phyloP scores from a whole-genome alignment of 768 basidiomycete genomes.

The Tylopilus balloui region DNA sequence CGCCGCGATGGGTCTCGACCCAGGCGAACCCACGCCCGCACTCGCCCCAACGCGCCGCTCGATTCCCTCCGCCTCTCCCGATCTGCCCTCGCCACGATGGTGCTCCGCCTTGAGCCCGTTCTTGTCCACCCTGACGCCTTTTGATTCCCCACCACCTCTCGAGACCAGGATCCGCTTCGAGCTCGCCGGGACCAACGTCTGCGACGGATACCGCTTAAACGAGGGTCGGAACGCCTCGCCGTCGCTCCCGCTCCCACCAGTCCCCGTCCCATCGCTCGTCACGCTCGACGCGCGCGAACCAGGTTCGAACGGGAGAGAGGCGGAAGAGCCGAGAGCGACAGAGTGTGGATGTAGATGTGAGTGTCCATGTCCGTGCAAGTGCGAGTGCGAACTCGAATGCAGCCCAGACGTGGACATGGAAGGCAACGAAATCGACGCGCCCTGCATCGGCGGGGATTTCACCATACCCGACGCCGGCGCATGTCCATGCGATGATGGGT shows the following conservation, averaged over 20 bases:
- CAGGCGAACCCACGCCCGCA: conserved; percentile 22
- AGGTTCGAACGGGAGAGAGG: conserved; percentile 19
- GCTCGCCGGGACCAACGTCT: conserved; percentile 60
- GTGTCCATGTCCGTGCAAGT: neutral
- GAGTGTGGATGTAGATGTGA: conserved; percentile 4
- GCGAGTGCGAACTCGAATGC: conserved; percentile 9
- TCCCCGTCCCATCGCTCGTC: conserved; percentile 30
- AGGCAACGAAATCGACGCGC: conserved; percentile 29
- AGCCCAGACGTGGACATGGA: conserved; percentile 15
- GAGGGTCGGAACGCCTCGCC: conserved; percentile 46
- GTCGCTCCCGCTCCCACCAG: conserved; percentile 30
- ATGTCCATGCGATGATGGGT: conserved; percentile 1
- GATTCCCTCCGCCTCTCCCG: neutral
- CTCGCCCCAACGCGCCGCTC: neutral
- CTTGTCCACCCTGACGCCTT: conserved; percentile 9
- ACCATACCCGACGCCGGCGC: conserved; percentile 3
- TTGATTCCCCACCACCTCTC: conserved; percentile 20
- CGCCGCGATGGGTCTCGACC: conserved; percentile 25
- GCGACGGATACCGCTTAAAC: conserved; percentile 71
- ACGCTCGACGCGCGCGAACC: conserved; percentile 31
- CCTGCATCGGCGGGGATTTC: conserved; percentile 27
- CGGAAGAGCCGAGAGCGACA: conserved; percentile 2
- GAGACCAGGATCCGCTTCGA: conserved; percentile 50
- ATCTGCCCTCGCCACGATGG: neutral
- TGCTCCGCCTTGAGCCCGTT: neutral